A percentile compares a stretch with the other conserved stretches of the same genome.
phyloP scores from a whole-genome alignment of 2,329 filamentous ascomycete genomes.

The Colletotrichum noveboracense region DNA sequence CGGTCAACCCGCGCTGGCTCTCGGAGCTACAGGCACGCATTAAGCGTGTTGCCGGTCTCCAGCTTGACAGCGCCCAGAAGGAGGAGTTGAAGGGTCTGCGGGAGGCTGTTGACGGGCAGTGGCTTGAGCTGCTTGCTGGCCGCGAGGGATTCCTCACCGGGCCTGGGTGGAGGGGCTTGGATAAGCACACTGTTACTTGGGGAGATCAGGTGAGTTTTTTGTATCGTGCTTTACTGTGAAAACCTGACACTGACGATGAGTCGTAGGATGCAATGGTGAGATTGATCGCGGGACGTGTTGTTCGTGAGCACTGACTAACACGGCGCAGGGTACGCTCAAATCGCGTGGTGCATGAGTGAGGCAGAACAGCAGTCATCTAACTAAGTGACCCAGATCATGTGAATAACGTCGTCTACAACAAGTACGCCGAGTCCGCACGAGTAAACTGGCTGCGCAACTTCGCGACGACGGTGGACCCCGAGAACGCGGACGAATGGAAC shows the following conservation, averaged over 20 bases:
- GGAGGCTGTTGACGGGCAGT: constrained; percentile 45
- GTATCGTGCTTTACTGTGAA: neutral
- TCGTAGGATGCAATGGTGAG: constrained; percentile 19
- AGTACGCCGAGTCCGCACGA: constrained; percentile 82
- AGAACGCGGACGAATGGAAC: constrained; percentile 68
- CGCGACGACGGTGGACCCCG: constrained; percentile 65
- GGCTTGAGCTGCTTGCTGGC: constrained; percentile 75
- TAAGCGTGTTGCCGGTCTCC: neutral
- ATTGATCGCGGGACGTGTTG: neutral
- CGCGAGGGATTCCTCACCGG: constrained; percentile 77
- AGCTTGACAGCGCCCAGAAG: neutral
- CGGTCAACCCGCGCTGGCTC: constrained; percentile 31
- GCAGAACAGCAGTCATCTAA: neutral
- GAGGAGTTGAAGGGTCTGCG: neutral
- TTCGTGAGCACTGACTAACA: neutral
- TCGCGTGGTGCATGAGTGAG: neutral
- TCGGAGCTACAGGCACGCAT: constrained; percentile 29
- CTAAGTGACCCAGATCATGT: constrained; percentile 61
- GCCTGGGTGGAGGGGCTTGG: constrained; percentile 61
- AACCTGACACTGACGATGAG: neutral
- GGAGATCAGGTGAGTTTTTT: constrained; percentile 74
- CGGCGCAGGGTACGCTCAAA: neutral
- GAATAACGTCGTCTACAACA: constrained; percentile 85
- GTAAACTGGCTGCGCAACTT: constrained; percentile 81
- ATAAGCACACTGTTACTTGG: constrained; percentile 75